Conservation (phyloP, 371 early-diverging fungal species). For the Lichtheimia ramosa region DNA sequence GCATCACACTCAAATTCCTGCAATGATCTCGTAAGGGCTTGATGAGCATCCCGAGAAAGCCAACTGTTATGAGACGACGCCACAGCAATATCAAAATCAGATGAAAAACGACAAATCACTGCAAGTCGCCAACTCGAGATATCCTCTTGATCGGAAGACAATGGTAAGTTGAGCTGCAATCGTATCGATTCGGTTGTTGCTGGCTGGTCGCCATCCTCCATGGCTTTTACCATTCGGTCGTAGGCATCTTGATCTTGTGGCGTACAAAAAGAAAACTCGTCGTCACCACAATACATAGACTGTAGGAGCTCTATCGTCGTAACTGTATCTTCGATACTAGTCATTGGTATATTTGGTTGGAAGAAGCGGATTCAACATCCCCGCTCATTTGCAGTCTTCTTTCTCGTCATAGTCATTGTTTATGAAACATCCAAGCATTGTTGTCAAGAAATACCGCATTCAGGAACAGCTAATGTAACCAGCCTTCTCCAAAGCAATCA, state of each 20-base stretch:
- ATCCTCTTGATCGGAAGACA: background rate
- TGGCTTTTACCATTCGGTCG: background rate
- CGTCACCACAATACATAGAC: conserved; percentile 18
- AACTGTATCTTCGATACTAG: conserved; percentile 3
- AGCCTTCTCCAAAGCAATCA: no score
- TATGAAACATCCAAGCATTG: no score
- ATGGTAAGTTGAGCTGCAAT: conserved; percentile 1
- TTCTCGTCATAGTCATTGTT: no score
- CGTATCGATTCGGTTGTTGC: conserved; percentile 1
- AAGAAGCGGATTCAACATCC: no score
- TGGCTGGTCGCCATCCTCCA: background rate
- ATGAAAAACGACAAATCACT: background rate
- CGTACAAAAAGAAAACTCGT: conserved; percentile 11
- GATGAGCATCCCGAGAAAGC: conserved; percentile 31
- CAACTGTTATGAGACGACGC: conserved; percentile 26
- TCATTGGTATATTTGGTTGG: background rate
- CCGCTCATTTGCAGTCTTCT: no score
- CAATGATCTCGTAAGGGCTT: conserved; percentile 14
- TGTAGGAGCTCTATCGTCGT: conserved; percentile 10
- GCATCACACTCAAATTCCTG: conserved; percentile 5
- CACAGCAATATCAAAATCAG: conserved; percentile 27
- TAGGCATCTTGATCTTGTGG: background rate
- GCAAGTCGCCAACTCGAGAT: background rate
- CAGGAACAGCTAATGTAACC: no score
- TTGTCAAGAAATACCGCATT: no score